Evolutionary conservation across 2,329 filamentous ascomycete species (phyloP).

Genomic region (Colletotrichum viniferum): DNA sequence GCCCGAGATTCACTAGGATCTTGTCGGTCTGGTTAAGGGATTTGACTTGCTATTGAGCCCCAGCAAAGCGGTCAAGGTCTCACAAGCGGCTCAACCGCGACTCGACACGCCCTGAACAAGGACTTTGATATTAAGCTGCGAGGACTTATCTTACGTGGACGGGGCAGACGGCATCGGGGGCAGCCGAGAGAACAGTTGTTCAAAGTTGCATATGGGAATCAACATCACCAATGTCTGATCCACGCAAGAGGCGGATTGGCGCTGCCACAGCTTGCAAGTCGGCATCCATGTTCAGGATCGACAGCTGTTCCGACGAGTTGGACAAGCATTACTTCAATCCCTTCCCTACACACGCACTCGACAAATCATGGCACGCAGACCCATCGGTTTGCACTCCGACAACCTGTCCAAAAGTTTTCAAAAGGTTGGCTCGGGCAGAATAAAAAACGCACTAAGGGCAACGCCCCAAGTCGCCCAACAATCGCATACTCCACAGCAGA

Average conservation of each 20-base stretch:
- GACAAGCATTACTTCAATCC: neutral
- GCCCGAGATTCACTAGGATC: neutral
- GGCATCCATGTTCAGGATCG: neutral
- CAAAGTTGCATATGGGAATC: neutral
- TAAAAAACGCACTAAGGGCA: constrained; percentile 4
- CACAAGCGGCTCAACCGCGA: neutral
- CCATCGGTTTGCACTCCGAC: constrained; percentile 12
- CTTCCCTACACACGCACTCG: neutral
- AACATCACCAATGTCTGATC: constrained; percentile 10
- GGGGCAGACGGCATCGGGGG: neutral
- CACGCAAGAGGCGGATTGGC: neutral
- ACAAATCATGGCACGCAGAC: neutral
- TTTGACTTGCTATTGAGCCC: neutral
- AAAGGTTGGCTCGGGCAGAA: neutral
- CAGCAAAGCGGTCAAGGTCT: neutral
- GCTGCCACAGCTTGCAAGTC: neutral
- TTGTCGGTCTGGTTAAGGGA: neutral
- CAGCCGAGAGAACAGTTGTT: neutral
- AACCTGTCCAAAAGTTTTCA: neutral
- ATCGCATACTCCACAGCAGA: neutral
- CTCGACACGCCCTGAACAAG: neutral
- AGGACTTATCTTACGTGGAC: neutral
- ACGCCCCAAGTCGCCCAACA: constrained; percentile 10
- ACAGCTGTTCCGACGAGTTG: neutral
- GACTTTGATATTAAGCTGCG: neutral